Percentiles rank a stretch among this genome's conserved stretches.
Conservation (phyloP, 306 rosid species). For the Vachellia pachyceras region DNA sequence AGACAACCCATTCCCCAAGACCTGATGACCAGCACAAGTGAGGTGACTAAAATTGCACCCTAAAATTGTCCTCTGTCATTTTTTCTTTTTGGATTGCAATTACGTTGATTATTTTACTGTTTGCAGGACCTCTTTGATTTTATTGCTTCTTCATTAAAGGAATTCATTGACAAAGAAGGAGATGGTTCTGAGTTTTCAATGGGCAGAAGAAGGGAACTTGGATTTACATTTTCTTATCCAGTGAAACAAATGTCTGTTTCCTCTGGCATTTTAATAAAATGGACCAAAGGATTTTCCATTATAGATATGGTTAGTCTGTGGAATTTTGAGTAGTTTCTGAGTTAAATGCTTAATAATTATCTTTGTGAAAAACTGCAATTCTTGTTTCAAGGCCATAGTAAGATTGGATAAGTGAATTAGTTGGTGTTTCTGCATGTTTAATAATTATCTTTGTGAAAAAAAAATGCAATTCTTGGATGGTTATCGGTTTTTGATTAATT, state of each 20-base stretch:
- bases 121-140: slow-evolving; percentile 88
- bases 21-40: slow-evolving; percentile 74
- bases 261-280: slow-evolving; percentile 81
- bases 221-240: slow-evolving; percentile 95
- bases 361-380: slow-evolving; percentile 21
- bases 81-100: neutral
- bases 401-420: neutral
- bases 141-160: slow-evolving; percentile 73
- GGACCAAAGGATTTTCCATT: slow-evolving; percentile 89
- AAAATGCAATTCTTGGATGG: neutral
- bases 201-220: slow-evolving; percentile 70
- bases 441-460: too few relatives aligned
- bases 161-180: slow-evolving; percentile 68
- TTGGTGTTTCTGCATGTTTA: neutral
- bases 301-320: slow-evolving; percentile 72
- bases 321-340: slow-evolving; percentile 33
- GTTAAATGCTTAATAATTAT: slow-evolving; percentile 18
- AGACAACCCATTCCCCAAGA: slow-evolving; percentile 69
- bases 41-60: slow-evolving; percentile 55
- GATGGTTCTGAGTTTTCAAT: slow-evolving; percentile 52
- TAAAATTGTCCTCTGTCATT: slow-evolving; percentile 17
- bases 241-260: slow-evolving; percentile 78
- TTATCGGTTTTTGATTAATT: neutral
- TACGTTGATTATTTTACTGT: slow-evolving; percentile 34
- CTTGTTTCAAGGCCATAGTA: neutral